Base-by-base conservation (phyloP, 495 filamentous ascomycete genomes). In the Talaromyces liani region DNA sequence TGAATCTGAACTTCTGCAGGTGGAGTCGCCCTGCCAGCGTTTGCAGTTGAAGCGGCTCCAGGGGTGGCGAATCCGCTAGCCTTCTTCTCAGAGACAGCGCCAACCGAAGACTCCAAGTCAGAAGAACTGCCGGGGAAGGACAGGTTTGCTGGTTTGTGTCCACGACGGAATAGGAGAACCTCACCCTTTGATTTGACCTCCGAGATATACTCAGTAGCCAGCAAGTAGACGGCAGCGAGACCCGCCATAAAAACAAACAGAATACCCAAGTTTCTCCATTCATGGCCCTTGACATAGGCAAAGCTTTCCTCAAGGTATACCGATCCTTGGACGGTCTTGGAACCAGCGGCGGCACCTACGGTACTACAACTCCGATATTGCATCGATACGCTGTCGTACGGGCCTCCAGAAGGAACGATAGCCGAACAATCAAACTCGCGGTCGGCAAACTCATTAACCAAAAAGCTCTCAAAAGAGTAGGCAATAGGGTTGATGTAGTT, bases 391-490 rank as follows among this genome's bases (percentile, higher is more conserved):
- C 71, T 73, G 45, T 85, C 79, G 39, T 92, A 92, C 0, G 70
- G 66, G 8, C 75, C 70, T 0, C 81, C 79, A 20, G 66, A 72
- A 3, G 91, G 91, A 2, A 93, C 79, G 63, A 82, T 89, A 6
- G 64, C 49, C 1, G 81, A 76, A 69, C 92, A 97, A 0, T 29
- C 14, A 66, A 91, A 93, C 0, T 83, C 63, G 5, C 88, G 85
- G 34, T 75, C 72, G 65, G 84, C 79, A 71, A 94, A 97, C 72
- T 97, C 92, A 69, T 97, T 97, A 67, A 95, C 85, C 86, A 97
- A 91, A 10, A 97, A 74, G 2, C 87, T 79, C 73, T 97, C 92
- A 69, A 96, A 97, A 1, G 89, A 85, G 66, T 96, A 97, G 1
- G 84, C 86, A 47, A 97, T 84, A 5, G 92, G 92, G 65, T 96